phyloP scores from a whole-genome alignment of 495 filamentous ascomycete genomes.

The Penicillium paradoxum region DNA sequence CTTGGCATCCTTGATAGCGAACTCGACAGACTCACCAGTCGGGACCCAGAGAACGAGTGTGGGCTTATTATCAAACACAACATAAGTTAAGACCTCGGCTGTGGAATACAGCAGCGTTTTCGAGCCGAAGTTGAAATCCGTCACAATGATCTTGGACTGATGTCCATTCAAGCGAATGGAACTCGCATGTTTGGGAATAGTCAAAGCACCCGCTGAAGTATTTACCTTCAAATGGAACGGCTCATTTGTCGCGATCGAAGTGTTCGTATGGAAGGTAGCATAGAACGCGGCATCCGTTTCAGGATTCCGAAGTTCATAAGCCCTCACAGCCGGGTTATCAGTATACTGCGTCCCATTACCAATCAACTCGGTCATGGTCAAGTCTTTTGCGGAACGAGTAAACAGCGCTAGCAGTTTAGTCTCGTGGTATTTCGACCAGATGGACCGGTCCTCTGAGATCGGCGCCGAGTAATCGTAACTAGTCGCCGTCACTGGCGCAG shows the following conservation, averaged over 20 bases:
- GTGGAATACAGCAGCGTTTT: constrained; percentile 55
- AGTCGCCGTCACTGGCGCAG: constrained; percentile 43
- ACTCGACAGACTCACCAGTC: constrained; percentile 51
- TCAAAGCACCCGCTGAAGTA: constrained; percentile 50
- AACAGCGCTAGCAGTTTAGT: constrained; percentile 57
- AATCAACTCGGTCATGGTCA: constrained; percentile 48
- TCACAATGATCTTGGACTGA: constrained; percentile 56
- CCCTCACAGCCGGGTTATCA: constrained; percentile 41
- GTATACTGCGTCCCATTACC: constrained; percentile 56
- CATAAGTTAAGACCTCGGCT: constrained; percentile 53
- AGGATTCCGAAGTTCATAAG: constrained; percentile 52
- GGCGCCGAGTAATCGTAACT: constrained; percentile 59
- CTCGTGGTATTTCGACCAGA: constrained; percentile 55
- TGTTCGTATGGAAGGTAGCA: constrained; percentile 47
- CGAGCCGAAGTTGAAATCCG: constrained; percentile 50
- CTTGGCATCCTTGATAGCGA: constrained; percentile 44
- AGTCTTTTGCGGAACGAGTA: constrained; percentile 47
- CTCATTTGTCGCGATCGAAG: constrained; percentile 40
- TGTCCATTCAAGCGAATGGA: constrained; percentile 51
- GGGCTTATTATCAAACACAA: constrained; percentile 42
- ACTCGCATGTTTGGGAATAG: constrained; percentile 35
- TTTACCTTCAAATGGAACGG: constrained; percentile 49
- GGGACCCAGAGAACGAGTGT: constrained; percentile 52
- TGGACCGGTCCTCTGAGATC: constrained; percentile 53
- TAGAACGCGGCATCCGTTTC: constrained; percentile 54